Evolutionary conservation across 345 rosid genomes (phyloP).

Genomic region (Gynandropsis gynandra): DNA sequence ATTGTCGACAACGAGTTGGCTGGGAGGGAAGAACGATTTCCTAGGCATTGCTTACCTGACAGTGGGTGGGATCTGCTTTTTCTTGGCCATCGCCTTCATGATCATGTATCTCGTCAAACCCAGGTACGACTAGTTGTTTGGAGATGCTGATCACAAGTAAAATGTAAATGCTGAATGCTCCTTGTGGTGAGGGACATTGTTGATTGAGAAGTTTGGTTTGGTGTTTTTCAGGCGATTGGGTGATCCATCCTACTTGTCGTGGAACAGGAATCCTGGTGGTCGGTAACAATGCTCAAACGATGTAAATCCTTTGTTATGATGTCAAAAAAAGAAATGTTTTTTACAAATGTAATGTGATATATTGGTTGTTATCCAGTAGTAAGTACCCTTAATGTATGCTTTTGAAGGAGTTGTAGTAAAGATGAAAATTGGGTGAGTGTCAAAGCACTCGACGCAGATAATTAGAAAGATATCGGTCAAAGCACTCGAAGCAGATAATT

Average conservation of each 20-base stretch:
- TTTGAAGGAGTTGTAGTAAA: too few species aligned
- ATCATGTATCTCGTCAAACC: conserved; percentile 81
- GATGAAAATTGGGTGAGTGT: too few species aligned
- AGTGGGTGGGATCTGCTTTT: conserved; percentile 84
- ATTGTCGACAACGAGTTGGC: conserved; percentile 96
- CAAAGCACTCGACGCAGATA: too few species aligned
- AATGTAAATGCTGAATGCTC: too few species aligned
- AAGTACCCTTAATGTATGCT: too few species aligned
- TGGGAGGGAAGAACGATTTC: conserved; percentile 96
- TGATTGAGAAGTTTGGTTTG: conserved; percentile 1
- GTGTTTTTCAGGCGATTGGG: conserved; percentile 64
- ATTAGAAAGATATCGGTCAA: conserved; percentile 5
- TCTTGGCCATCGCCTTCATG: conserved; percentile 78
- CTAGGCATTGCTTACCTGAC: conserved; percentile 95
- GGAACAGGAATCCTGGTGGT: conserved; percentile 85
- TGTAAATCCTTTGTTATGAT: too few species aligned
- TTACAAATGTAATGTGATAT: too few species aligned
- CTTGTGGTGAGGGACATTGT: too few species aligned
- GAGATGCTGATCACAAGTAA: too few species aligned
- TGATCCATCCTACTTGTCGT: conserved; percentile 92
- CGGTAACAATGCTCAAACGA: conserved; percentile 36
- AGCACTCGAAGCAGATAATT: conserved; percentile 53
- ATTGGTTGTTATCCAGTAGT: too few species aligned
- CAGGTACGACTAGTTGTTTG: conserved; percentile 40
- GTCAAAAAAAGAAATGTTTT: too few species aligned